Base-by-base conservation (phyloP, 2,329 filamentous ascomycete species). In the Penicillium sp. region DNA sequence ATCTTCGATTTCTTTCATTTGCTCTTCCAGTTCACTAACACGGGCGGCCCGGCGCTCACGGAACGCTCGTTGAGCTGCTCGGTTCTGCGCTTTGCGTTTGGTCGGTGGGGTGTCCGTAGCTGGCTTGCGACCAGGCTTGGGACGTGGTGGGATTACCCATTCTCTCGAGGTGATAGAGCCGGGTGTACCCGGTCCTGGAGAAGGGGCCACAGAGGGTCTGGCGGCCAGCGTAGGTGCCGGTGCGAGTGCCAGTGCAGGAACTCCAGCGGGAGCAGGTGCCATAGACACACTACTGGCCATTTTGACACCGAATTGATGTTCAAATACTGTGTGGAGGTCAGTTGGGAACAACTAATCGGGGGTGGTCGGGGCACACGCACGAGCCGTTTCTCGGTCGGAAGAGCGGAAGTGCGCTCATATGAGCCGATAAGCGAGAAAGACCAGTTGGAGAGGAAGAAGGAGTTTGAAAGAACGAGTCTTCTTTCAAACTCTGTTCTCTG, bases 1-100 rank as follows among this genome's bases (percentile, higher is more conserved):
- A 38, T 79, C 77, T 64, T 81, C 78, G 33, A 79, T 77, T 50
- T 77, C 70, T 62, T 79, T 81, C 42, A 81, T 74, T 52, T 80
- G 74, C 50, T 84, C 79, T 60, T 83, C 79, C 45, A 86, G 76
- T 62, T 84, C 93, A 39, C 89, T 88, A 7, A 97, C 90, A 39
- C 91, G 89, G 25, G 91, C 90, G 2, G 91, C 91, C 62, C 93
- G 86, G 57, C 93, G 83, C 76, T 96, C 92, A 35, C 93, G 85
- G 75, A 97, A 97, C 1, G 90, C 91, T 58, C 93, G 83, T 78
- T 97, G 93, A 3, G 93, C 93, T 47, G 91, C 90, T 59, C 94
- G 85, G 75, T 97, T 97, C 78, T 97, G 94, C 1, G 91, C 90
- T 80, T 97, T 96, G 64, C 94, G 86, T 79, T 96, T 96, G 43